phyloP scores from a whole-genome alignment of 2,329 filamentous ascomycete genomes.

The Tolypocladium tundrense region DNA sequence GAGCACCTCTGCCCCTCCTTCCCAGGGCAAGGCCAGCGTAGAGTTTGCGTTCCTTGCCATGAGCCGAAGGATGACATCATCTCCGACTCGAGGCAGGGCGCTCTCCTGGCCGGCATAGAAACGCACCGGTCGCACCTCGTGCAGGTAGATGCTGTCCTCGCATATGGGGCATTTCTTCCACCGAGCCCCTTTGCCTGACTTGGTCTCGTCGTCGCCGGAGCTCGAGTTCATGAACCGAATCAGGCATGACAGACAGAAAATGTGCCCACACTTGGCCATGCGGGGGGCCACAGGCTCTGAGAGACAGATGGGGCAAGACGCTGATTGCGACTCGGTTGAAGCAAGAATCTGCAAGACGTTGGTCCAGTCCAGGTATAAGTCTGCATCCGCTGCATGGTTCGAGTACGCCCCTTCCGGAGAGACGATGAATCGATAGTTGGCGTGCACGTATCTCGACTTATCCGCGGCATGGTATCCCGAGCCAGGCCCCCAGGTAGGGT shows the following conservation, averaged over 20 bases:
- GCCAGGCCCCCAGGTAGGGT: conserved; percentile 73
- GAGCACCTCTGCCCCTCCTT: conserved; percentile 61
- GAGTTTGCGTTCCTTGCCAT: conserved; percentile 73
- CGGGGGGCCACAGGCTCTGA: conserved; percentile 86
- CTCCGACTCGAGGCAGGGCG: conserved; percentile 67
- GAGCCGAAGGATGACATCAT: conserved; percentile 80
- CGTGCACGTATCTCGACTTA: conserved; percentile 84
- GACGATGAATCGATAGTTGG: conserved; percentile 96
- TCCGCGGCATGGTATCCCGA: conserved; percentile 86
- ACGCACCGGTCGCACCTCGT: conserved; percentile 77
- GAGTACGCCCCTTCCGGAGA: conserved; percentile 71
- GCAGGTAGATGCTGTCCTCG: conserved; percentile 85
- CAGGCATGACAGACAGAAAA: conserved; percentile 88
- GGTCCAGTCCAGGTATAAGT: conserved; percentile 83
- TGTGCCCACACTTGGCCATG: conserved; percentile 96
- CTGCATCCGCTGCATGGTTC: conserved; percentile 72
- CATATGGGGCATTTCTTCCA: conserved; percentile 98
- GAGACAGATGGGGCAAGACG: conserved; percentile 90
- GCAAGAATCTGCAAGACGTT: conserved; percentile 86
- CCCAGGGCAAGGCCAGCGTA: conserved; percentile 78
- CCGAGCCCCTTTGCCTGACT: conserved; percentile 57
- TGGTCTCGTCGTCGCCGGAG: conserved; percentile 57
- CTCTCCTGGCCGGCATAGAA: conserved; percentile 88
- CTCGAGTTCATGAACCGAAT: conserved; percentile 92
- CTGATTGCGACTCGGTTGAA: conserved; percentile 76